These are phyloP conservation scores for Aureobasidium sp. DNA, from an alignment of 2,329 filamentous ascomycete species.

Conservation along the genomic window DNA sequence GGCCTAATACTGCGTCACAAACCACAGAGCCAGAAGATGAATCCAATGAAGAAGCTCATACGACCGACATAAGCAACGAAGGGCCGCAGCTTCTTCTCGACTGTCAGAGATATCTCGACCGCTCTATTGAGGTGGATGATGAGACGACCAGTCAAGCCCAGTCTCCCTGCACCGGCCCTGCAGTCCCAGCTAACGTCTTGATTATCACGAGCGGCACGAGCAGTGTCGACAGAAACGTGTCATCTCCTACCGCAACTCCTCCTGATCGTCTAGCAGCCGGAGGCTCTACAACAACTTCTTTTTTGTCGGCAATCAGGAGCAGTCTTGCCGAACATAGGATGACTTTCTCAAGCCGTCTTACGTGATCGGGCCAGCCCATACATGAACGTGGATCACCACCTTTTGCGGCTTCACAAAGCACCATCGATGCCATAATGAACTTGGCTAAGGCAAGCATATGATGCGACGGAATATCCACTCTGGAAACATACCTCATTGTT, in stretches of 20 bases:
- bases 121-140: background rate
- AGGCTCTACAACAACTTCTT: background rate
- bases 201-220: background rate
- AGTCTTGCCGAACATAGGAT: conserved; percentile 5
- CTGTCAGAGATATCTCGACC: background rate
- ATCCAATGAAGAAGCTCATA: background rate
- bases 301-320: background rate
- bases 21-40: background rate
- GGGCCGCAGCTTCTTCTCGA: background rate
- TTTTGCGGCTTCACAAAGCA: background rate
- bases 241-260: background rate
- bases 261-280: background rate
- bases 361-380: background rate
- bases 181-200: background rate
- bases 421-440: background rate
- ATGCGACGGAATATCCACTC: background rate
- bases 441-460: background rate
- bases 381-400: background rate
- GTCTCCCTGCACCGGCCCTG: background rate
- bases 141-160: background rate
- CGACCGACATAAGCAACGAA: background rate
- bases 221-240: background rate
- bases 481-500: background rate
- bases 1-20: background rate
- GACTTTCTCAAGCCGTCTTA: background rate